Base-by-base conservation (phyloP, 2,329 filamentous ascomycete species). In the Onygenales sp. region DNA sequence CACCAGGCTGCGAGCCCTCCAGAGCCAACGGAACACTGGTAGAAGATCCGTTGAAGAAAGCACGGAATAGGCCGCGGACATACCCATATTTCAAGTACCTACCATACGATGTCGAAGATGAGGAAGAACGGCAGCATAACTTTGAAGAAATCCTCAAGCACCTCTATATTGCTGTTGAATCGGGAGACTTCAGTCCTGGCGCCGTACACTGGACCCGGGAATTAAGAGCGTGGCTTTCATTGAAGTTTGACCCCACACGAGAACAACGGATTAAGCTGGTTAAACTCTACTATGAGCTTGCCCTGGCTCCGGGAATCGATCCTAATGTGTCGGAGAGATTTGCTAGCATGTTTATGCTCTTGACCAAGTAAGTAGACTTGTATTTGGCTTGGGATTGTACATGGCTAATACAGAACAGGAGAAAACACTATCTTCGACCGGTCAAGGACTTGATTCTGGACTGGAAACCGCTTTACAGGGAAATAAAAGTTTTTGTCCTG, bases 191-290 rank as follows among this genome's bases (percentile, higher is more conserved):
- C 71, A 85, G 87, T 27, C 89, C 92, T 0, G 93, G 93, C 36
- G 93, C 92, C 32, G 78, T 95, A 57, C 92, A 98, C 72, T 98
- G 93, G 93, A 96, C 93, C 13, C 84, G 92, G 61, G 93, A 98
- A 79, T 84, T 98, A 47, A 84, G 91, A 66, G 89, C 87, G 71
- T 98, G 94, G 93, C 78, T 98, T 60, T 87, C 86, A 52, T 83
- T 98, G 71, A 98, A 98, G 77, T 98, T 98, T 67, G 92, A 98
- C 73, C 89, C 95, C 67, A 89, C 89, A 47, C 83, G 88, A 63
- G 85, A 86, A 66, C 84, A 91, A 60, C 81, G 94, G 54, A 84
- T 90, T 48, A 89, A 83, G 69, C 81, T 98, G 33, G 87, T 93
- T 33, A 87, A 86, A 72, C 78, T 98, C 39, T 98, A 96, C 74